phyloP scores from a whole-genome alignment of 2,329 filamentous ascomycete species.

The Diaporthe longicolla region DNA sequence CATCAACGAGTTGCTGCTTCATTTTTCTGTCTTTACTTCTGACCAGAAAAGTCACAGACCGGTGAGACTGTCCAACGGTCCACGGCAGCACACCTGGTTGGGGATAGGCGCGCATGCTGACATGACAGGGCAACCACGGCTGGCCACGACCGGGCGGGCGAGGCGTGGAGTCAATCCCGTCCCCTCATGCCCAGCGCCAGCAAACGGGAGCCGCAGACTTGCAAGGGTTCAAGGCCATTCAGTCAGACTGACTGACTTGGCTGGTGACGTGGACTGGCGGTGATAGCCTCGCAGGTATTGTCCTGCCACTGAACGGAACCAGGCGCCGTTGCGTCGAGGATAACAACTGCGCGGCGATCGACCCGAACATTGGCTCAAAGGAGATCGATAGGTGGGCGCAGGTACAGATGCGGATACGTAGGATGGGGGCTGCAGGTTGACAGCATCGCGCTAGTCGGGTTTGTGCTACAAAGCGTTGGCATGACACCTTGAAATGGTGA shows the following conservation, averaged over 20 bases:
- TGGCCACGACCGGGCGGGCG: constrained; percentile 20
- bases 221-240: constrained; percentile 36
- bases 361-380: constrained; percentile 23
- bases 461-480: constrained; percentile 35
- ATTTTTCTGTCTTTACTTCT: constrained; percentile 32
- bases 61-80: constrained; percentile 35
- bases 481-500: constrained; percentile 30
- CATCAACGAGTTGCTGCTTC: constrained; percentile 18
- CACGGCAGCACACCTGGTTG: constrained; percentile 23
- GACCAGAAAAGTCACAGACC: constrained; percentile 1
- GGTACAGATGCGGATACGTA: constrained; percentile 34
- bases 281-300: constrained; percentile 30
- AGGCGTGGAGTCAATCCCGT: constrained; percentile 35
- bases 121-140: constrained; percentile 32
- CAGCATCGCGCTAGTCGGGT: constrained; percentile 37
- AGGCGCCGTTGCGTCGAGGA: constrained; percentile 22
- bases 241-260: constrained; percentile 30
- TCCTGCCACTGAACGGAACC: constrained; percentile 29
- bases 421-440: constrained; percentile 42
- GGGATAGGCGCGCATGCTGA: constrained; percentile 32
- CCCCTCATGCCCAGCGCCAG: constrained; percentile 22
- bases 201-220: constrained; percentile 34
- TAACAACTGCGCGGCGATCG: constrained; percentile 27
- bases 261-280: constrained; percentile 39
- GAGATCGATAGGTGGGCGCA: constrained; percentile 35